phyloP scores from a whole-genome alignment of 108 stramenopile genomes.

The Aurantiochytrium sp. region DNA sequence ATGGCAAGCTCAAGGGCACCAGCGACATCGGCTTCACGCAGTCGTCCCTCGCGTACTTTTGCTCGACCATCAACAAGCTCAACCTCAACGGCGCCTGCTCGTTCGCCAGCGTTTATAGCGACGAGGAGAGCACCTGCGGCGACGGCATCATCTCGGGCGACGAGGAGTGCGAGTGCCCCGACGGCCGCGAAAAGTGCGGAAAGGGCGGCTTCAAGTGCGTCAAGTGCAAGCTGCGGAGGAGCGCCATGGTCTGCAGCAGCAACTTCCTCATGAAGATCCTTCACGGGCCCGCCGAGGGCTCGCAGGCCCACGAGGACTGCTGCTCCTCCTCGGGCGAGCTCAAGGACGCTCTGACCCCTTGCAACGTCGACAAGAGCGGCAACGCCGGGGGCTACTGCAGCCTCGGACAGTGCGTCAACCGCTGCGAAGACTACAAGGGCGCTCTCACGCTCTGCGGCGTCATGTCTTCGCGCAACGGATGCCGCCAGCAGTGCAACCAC shows the following conservation, averaged over 20 bases:
- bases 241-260: not conserved
- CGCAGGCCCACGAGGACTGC: not conserved
- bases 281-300: not conserved
- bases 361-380: not conserved
- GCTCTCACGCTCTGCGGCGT: not conserved
- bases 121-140: not conserved
- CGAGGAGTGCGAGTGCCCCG: conserved; percentile 27
- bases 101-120: not conserved
- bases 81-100: not conserved
- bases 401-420: not conserved
- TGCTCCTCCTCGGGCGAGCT: not conserved
- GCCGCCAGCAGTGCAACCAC: not conserved
- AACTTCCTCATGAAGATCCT: conserved; percentile 1
- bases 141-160: not conserved
- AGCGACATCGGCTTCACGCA: not conserved
- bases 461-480: not conserved
- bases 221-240: not conserved
- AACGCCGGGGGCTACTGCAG: not conserved
- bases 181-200: not conserved
- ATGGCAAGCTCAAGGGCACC: not conserved
- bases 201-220: not conserved
- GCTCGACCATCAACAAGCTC: not conserved
- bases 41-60: not conserved
- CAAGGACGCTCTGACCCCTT: not conserved
- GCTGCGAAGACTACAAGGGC: not conserved